A percentile compares a stretch with the other conserved stretches of the same genome.
Evolutionary conservation across 2,329 filamentous ascomycete species (phyloP).

Genomic region (Aureobasidium uvarum): DNA sequence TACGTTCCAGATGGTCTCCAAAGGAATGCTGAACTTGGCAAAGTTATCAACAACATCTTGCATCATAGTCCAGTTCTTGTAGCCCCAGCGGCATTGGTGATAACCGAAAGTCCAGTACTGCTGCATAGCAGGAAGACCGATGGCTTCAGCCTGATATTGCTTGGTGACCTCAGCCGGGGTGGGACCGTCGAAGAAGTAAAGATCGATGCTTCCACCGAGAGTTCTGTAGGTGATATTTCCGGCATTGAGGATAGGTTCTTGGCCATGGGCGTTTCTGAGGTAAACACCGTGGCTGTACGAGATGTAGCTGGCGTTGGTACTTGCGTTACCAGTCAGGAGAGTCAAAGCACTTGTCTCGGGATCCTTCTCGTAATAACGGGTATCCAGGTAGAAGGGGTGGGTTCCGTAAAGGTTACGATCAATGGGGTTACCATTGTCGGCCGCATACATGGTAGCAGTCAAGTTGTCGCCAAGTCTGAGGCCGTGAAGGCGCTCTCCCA

Average conservation of each 20-base stretch:
- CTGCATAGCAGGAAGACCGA: constrained; percentile 72
- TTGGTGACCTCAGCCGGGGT: constrained; percentile 65
- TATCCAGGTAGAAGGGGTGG: constrained; percentile 78
- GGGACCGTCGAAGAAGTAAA: constrained; percentile 77
- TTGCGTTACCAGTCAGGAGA: constrained; percentile 55
- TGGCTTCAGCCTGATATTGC: constrained; percentile 64
- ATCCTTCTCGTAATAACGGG: constrained; percentile 65
- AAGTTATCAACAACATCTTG: constrained; percentile 58
- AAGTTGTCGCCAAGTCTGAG: constrained; percentile 70
- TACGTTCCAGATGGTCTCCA: constrained; percentile 51
- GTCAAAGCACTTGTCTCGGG: constrained; percentile 48
- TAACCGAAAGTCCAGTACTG: constrained; percentile 79
- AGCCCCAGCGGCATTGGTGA: constrained; percentile 79
- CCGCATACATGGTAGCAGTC: constrained; percentile 66
- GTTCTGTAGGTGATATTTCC: constrained; percentile 69
- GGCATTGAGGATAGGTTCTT: constrained; percentile 66
- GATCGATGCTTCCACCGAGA: constrained; percentile 72
- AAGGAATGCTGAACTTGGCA: constrained; percentile 55
- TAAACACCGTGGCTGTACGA: constrained; percentile 76
- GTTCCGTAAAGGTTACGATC: constrained; percentile 70
- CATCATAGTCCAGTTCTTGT: constrained; percentile 64
- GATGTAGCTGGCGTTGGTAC: constrained; percentile 56
- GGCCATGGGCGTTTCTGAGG: constrained; percentile 71
- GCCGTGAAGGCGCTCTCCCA: constrained; percentile 70
- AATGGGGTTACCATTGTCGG: constrained; percentile 63